Base-by-base conservation (phyloP, 306 rosid genomes). In the Rosa lucieae region DNA sequence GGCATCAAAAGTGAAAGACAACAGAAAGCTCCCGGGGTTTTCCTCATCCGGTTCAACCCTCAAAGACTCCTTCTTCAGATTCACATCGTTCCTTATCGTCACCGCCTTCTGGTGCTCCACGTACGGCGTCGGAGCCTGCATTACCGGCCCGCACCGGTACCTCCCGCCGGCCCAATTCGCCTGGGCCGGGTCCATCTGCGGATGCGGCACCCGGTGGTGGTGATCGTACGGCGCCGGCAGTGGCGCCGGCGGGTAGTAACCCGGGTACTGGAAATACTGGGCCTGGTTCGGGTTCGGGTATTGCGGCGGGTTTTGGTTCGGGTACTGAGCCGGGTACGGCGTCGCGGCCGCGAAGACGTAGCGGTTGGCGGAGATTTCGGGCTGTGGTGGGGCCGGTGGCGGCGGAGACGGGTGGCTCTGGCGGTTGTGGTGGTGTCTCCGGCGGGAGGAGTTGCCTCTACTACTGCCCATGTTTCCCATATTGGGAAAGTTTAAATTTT, bases 31-130 rank as follows among this genome's bases (percentile, higher is more conserved):
- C 17, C 97, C 98, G 1, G 94, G 85, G 55, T 90, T 88, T 49
- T 90, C 89, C 62, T 84, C 93, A 84, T 96, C 99, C 2, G 90
- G 82, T 9, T 88, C 99, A 66, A 93, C 82, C 85, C 68, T 89
- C 68, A 96, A 81, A 70, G 86, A 90, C 89, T 96, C 99, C 87
- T 90, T 96, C 96, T 90, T 96, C 70, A 96, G 85, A 78, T 96
- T 93, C 49, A 96, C 91, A 85, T 91, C 99, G 66, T 91, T 96
- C 67, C 93, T 84, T 44, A 96, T 96, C 18, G 96, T 96, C 68
- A 89, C 97, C 55, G 97, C 97, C 81, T 96, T 93, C 94, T 90
- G 97, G 35, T 96, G 94, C 85, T 96, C 99, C 37, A 96, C 92
- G 47, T 83, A 89, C 1, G 97, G 96, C 39, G 88, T 32, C 47